Evolutionary conservation across 192 early-diverging fungal genomes (phyloP), one percentile per base, ranked within the genome.

Genomic region (Diversispora eburnea): DNA sequence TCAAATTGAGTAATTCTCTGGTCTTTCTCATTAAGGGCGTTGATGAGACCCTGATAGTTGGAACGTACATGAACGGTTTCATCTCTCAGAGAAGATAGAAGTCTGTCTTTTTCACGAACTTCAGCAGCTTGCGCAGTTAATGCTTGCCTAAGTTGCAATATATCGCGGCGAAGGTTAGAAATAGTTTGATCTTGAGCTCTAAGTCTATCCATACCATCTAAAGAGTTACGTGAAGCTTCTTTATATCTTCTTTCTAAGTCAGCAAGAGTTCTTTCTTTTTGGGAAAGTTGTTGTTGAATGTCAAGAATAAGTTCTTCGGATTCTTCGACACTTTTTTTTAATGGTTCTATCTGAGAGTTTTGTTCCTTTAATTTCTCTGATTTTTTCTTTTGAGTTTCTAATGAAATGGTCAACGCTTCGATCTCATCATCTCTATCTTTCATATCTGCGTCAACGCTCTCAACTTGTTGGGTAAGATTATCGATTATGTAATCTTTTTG

Each of bases 401-500:
- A 52, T 9, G 6, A 13, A 4, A 2, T 3, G 15, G 47, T 22
- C 19, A 73, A 60, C 1, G 49, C 10, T 17, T 62, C 25, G 19
- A 73, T 73, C 46, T 73, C 48, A 41, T 73, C 72, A 54, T 73
- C 72, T 8, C 63, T 73, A 42, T 63, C 61, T 64, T 73, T 73
- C 17, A 73, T 52, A 33, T 73, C 51, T 39, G 72, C 60, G 43
- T 73, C 72, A 63, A 73, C 63, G n/a, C 42, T 54, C 52, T 73
- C 72, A 4, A 73, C 72, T 7, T 33, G 59, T 64, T 73, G 72
- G 13, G 59, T 73, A 8, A 73, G 48, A 19, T 63, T 51, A 73
- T 73, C 72, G 13, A 73, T 73, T 25, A 73, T 73, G 13, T 73
- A 73, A 15, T 73, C 72, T 55, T 73, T 73, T 64, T 63, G 60